Percentiles rank a stretch among this genome's conserved stretches.
Conservation (phyloP, 2,329 filamentous ascomycete genomes). For the Lachnellula willkommii region DNA sequence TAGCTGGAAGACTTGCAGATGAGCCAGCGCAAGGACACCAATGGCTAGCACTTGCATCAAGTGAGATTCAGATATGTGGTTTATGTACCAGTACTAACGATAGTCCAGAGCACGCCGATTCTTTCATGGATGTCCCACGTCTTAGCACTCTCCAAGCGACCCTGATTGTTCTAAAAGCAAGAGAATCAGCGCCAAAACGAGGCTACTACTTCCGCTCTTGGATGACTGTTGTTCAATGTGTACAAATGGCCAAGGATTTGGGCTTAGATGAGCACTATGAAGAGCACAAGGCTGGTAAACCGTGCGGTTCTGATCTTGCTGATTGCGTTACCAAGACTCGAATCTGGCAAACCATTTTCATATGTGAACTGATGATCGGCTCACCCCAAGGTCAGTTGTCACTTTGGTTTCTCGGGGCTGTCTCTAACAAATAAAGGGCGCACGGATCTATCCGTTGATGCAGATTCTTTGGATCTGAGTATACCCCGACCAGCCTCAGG, state of each 20-base stretch:
- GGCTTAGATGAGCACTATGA: conserved; percentile 83
- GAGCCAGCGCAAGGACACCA: conserved; percentile 80
- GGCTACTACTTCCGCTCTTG: conserved; percentile 97
- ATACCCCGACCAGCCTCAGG: conserved; percentile 59
- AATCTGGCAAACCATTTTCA: conserved; percentile 83
- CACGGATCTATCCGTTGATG: conserved; percentile 69
- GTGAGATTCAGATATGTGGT: conserved; percentile 40
- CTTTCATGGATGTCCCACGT: conserved; percentile 87
- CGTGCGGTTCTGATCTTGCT: conserved; percentile 61
- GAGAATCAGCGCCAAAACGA: conserved; percentile 84
- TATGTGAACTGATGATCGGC: conserved; percentile 87
- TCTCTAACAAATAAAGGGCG: conserved; percentile 50
- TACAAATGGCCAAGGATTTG: conserved; percentile 89
- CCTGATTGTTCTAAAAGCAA: conserved; percentile 80
- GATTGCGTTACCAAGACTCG: conserved; percentile 83
- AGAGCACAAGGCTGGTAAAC: conserved; percentile 65
- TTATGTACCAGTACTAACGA: conserved; percentile 27
- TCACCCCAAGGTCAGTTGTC: conserved; percentile 74
- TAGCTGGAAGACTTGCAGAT: conserved; percentile 76
- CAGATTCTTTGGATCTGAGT: conserved; percentile 70
- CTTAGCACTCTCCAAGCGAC: conserved; percentile 89
- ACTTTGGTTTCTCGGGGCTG: background rate
- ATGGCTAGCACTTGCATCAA: conserved; percentile 85
- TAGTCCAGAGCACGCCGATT: conserved; percentile 72
- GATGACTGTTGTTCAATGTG: conserved; percentile 89